Evolutionary conservation across 2,329 filamentous ascomycete genomes (phyloP).

Genomic region (Pyricularia pennisetigena): DNA sequence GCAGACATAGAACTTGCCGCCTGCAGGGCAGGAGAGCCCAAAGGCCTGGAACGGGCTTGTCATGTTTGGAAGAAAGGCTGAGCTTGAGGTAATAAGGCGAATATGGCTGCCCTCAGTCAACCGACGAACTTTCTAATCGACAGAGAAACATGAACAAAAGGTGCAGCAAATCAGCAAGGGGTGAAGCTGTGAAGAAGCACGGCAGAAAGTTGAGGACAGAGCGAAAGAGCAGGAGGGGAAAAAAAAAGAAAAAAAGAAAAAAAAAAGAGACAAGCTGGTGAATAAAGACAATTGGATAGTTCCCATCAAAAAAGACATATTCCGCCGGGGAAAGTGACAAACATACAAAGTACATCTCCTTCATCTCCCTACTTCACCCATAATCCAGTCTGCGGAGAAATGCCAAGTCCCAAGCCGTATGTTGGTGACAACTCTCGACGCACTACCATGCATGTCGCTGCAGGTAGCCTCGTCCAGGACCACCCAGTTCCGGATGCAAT

Average conservation of each 20-base stretch:
- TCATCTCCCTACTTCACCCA: neutral
- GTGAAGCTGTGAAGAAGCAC: neutral
- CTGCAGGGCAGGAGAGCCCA: conserved; percentile 21
- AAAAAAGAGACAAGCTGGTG: neutral
- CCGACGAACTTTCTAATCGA: neutral
- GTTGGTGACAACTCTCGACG: neutral
- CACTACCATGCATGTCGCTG: neutral
- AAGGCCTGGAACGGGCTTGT: conserved; percentile 9
- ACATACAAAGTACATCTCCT: neutral
- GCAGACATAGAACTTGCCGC: conserved; percentile 24
- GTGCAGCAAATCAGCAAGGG: neutral
- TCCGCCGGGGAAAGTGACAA: neutral
- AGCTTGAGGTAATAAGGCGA: neutral
- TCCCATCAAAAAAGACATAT: neutral
- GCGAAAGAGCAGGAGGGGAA: neutral
- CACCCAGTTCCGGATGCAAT: neutral
- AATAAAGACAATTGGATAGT: neutral
- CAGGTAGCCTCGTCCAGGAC: neutral
- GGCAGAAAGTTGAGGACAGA: neutral
- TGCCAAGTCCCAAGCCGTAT: conserved; percentile 1
- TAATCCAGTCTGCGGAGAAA: neutral
- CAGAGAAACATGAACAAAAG: neutral
- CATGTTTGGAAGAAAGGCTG: neutral
- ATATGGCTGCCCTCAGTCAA: neutral
- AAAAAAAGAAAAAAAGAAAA: neutral